phyloP scores from a whole-genome alignment of 208 protist species.

The Leishmania major region DNA sequence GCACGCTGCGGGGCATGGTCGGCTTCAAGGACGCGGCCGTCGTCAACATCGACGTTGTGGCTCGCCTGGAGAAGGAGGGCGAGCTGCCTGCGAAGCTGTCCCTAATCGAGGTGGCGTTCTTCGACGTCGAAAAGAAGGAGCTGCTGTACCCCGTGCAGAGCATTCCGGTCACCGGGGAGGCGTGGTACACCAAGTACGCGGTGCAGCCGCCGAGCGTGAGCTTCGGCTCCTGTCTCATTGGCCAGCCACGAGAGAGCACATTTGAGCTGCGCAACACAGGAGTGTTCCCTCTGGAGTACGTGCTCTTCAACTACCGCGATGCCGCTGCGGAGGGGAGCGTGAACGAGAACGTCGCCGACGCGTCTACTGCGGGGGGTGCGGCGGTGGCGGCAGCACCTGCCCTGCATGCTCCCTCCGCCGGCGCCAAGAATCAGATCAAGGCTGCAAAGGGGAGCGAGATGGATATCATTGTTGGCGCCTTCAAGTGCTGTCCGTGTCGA shows the following conservation, averaged over 20 bases:
- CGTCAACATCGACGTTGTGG: slow-evolving; percentile 75
- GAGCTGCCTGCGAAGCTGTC: slow-evolving; percentile 75
- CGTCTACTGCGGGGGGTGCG: slow-evolving; percentile 4
- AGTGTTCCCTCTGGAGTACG: slow-evolving; percentile 79
- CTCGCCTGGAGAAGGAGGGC: slow-evolving; percentile 77
- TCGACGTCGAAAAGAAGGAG: slow-evolving; percentile 75
- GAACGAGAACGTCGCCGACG: background rate
- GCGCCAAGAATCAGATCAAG: slow-evolving; percentile 28
- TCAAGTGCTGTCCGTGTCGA: slow-evolving; percentile 67
- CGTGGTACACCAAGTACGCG: slow-evolving; percentile 89
- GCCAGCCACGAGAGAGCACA: slow-evolving; percentile 74
- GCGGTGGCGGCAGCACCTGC: background rate
- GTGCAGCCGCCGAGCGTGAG: slow-evolving; percentile 92
- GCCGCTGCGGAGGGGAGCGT: slow-evolving; percentile 9
- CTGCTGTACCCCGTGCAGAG: slow-evolving; percentile 85
- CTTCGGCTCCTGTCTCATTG: slow-evolving; percentile 94
- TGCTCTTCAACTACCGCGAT: slow-evolving; percentile 81
- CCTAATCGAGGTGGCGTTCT: slow-evolving; percentile 88
- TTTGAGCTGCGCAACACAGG: slow-evolving; percentile 93
- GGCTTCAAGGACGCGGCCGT: slow-evolving; percentile 90
- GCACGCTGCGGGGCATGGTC: slow-evolving; percentile 78
- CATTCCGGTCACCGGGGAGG: slow-evolving; percentile 81
- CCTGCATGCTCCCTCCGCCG: background rate
- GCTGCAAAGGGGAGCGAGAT: slow-evolving; percentile 25
- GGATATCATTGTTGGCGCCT: slow-evolving; percentile 72